Percentiles rank a stretch among this genome's conserved stretches.
These are phyloP conservation scores for Claviceps sp. DNA, from an alignment of 2,329 filamentous ascomycete genomes.

Conservation along the genomic window DNA sequence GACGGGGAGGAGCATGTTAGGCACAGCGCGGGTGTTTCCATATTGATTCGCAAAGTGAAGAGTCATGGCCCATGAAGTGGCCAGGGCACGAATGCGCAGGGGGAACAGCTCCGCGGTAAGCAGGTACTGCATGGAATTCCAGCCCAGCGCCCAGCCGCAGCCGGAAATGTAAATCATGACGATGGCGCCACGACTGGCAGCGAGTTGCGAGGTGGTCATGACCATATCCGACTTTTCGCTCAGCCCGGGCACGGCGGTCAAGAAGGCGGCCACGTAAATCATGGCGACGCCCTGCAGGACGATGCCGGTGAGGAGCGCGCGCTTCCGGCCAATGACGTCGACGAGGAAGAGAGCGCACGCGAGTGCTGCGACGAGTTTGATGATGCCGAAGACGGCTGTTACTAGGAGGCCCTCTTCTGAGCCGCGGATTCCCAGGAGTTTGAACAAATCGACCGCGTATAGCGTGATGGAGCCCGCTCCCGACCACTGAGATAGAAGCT, in stretches of 20 bases:
- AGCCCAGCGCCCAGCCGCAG: conserved; percentile 56
- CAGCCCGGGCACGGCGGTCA: conserved; percentile 47
- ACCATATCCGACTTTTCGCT: conserved; percentile 33
- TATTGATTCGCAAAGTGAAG: conserved; percentile 71
- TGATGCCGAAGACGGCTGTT: conserved; percentile 61
- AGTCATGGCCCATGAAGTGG: conserved; percentile 61
- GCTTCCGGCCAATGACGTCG: conserved; percentile 65
- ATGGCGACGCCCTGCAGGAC: conserved; percentile 45
- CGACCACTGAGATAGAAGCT: conserved; percentile 62
- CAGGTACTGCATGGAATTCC: conserved; percentile 68
- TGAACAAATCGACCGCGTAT: conserved; percentile 63
- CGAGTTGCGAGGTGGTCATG: conserved; percentile 34
- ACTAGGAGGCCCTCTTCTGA: conserved; percentile 56
- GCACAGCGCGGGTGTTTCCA: conserved; percentile 61
- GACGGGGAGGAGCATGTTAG: conserved; percentile 52
- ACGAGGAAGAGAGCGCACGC: conserved; percentile 66
- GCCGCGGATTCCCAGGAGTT: conserved; percentile 55
- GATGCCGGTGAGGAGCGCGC: conserved; percentile 47
- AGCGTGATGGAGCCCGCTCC: conserved; percentile 63
- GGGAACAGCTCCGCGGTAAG: conserved; percentile 69
- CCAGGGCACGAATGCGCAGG: conserved; percentile 56
- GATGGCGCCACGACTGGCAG: conserved; percentile 52
- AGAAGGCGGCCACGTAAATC: conserved; percentile 48
- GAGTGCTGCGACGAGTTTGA: conserved; percentile 56
- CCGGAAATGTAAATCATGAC: conserved; percentile 62